phyloP scores from a whole-genome alignment of 331 rosid species.

The Malus hybrid region DNA sequence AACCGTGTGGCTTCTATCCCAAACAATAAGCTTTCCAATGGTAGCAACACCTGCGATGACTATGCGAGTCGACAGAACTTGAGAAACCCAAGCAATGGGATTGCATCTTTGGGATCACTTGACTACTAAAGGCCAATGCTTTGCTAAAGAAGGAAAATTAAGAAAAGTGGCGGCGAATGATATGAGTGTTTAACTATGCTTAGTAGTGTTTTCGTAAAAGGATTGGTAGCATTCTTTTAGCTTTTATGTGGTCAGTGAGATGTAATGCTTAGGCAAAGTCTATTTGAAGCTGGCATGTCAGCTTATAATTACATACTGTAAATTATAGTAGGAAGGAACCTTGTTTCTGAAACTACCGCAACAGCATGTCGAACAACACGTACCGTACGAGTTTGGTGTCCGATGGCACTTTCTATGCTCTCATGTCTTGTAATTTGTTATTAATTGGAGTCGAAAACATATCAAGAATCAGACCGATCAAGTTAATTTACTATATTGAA shows the following conservation, averaged over 20 bases:
- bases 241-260: constrained; percentile 22
- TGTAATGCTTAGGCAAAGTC: constrained; percentile 23
- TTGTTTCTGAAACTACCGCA: constrained; percentile 24
- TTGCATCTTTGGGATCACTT: constrained; percentile 46
- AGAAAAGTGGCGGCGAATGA: constrained; percentile 2
- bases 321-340: constrained; percentile 41
- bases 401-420: constrained; percentile 15
- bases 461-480: neutral
- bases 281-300: constrained; percentile 30
- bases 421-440: constrained; percentile 21
- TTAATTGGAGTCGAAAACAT: constrained; percentile 1
- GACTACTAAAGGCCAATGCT: constrained; percentile 28
- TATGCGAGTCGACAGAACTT: constrained; percentile 36
- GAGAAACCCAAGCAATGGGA: constrained; percentile 49
- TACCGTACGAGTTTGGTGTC: constrained; percentile 14
- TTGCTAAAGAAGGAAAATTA: neutral
- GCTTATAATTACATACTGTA: constrained; percentile 46
- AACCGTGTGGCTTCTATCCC: constrained; percentile 28
- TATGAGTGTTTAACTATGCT: constrained; percentile 7
- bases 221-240: constrained; percentile 29
- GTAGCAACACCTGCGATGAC: constrained; percentile 35
- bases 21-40: constrained; percentile 28
- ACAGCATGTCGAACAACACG: constrained; percentile 10
- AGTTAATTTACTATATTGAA: neutral
- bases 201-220: constrained; percentile 13